Percentiles rank a stretch among this genome's conserved stretches.
These are phyloP conservation scores for Huntiella omanensis DNA, from an alignment of 2,329 filamentous ascomycete genomes.

Conservation along the genomic window DNA sequence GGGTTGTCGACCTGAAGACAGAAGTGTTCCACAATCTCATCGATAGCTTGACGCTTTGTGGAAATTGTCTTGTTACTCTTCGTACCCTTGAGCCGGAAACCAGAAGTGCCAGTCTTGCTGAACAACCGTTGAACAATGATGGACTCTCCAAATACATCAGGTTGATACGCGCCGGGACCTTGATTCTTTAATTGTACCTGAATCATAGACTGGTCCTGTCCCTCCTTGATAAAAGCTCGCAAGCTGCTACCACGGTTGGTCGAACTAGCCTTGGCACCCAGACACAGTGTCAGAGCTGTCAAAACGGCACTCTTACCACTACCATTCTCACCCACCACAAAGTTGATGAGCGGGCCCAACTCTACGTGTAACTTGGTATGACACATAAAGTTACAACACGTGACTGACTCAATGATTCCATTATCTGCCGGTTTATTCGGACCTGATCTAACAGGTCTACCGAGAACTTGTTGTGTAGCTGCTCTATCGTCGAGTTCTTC, in stretches of 20 bases:
- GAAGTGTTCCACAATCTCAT: slow-evolving; percentile 86
- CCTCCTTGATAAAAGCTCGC: slow-evolving; percentile 82
- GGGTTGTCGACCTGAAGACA: slow-evolving; percentile 91
- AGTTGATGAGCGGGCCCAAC: slow-evolving; percentile 90
- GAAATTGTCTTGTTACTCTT: slow-evolving; percentile 49
- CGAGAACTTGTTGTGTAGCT: slow-evolving; percentile 41
- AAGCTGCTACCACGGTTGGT: slow-evolving; percentile 84
- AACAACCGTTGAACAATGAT: slow-evolving; percentile 91
- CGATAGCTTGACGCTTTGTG: slow-evolving; percentile 67
- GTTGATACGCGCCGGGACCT: slow-evolving; percentile 67
- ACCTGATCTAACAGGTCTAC: slow-evolving; percentile 20
- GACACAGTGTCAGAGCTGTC: slow-evolving; percentile 77
- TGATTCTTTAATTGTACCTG: slow-evolving; percentile 81
- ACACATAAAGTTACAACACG: slow-evolving; percentile 92
- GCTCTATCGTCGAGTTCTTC: slow-evolving; percentile 40
- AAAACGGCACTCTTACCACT: slow-evolving; percentile 94
- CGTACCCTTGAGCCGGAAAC: slow-evolving; percentile 71
- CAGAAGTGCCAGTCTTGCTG: slow-evolving; percentile 50
- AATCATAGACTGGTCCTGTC: slow-evolving; percentile 55
- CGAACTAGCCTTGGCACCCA: slow-evolving; percentile 84
- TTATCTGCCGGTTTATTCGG: slow-evolving; percentile 63
- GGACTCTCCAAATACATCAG: slow-evolving; percentile 60
- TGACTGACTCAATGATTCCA: slow-evolving; percentile 74
- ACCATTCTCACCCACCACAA: slow-evolving; percentile 93
- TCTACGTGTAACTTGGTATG: slow-evolving; percentile 64